phyloP scores from a whole-genome alignment of 768 basidiomycete species.

The Trametes cubensis region DNA sequence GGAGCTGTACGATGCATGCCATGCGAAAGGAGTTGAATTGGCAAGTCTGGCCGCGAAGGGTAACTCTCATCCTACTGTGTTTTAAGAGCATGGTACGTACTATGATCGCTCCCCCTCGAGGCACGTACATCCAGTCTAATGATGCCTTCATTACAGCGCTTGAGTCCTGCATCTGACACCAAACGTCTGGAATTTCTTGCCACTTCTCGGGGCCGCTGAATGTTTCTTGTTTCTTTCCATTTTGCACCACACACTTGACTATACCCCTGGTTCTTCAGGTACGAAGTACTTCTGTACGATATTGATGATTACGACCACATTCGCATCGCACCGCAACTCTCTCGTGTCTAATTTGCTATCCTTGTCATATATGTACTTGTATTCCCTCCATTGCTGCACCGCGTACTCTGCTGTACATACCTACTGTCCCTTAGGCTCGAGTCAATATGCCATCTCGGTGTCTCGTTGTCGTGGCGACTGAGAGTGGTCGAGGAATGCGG shows the following conservation, averaged over 20 bases:
- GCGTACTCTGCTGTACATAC: background rate
- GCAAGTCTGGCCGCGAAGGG: background rate
- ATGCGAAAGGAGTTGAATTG: slow-evolving; percentile 22
- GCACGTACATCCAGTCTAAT: background rate
- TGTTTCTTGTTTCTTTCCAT: background rate
- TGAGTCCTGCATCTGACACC: background rate
- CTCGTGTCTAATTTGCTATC: background rate
- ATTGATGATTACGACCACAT: background rate
- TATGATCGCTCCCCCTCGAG: background rate
- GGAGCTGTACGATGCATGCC: slow-evolving; percentile 28
- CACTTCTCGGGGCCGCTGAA: background rate
- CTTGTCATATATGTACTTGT: slow-evolving; percentile 10
- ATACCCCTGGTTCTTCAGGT: slow-evolving; percentile 4
- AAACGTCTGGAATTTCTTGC: background rate
- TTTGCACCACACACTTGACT: background rate
- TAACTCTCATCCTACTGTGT: background rate
- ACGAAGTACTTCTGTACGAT: background rate
- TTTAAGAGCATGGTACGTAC: background rate
- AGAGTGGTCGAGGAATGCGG: background rate
- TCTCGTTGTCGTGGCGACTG: background rate
- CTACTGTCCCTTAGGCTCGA: background rate
- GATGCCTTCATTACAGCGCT: background rate
- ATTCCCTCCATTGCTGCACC: background rate
- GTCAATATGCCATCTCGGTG: background rate
- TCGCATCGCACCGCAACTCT: background rate